Evolutionary conservation across 108 stramenopile species (phyloP), one percentile per base, ranked within the genome.

Genomic region (Skeletonema potamos): DNA sequence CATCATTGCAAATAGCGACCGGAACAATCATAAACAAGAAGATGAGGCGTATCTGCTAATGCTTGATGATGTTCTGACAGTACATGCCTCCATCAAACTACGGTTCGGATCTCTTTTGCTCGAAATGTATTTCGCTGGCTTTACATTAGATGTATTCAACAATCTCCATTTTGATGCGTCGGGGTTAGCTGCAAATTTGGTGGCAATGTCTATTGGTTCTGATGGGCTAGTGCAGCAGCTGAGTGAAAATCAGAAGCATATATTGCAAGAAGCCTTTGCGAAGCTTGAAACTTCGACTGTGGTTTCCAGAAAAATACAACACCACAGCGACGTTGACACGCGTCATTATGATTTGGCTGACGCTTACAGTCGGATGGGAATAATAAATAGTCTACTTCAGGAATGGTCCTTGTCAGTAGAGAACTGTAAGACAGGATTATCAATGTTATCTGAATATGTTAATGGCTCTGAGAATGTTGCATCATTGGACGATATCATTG

Each of bases 51-150:
- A 15, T 15, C 39, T 41, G 15, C 39, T 15, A n/a, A 15, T 41
- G 39, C 15, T 41, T 41, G 39, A 41, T 41, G 39, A 41, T 41
- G 15, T 41, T n/a, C 39, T n/a, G 10, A n/a, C 39, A n/a, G 39
- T 41, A 2, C 13, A n/a, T 2, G 39, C 39, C 39, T 15, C 15
- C 10, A 41, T 41, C 39, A 41, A 41, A n/a, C 4, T 63, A 41
- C n/a, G 41, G n/a, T 63, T 63, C 26, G 62, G 62, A 17, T 44
- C 44, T 1, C 28, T 63, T 20, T 44, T 63, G 43, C 62, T 63
- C n/a, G 62, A 63, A 27, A 63, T 63, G 13, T 63, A 43, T 63
- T 22, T 43, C 18, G 27, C 15, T 2, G 62, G 62, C 13, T 63
- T 44, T 27, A 44, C 44, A 15, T 27, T 63, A n/a, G 62, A 63